Conservation (phyloP, 2,329 filamentous ascomycete genomes). For the Zymoseptoria pseudotritici region DNA sequence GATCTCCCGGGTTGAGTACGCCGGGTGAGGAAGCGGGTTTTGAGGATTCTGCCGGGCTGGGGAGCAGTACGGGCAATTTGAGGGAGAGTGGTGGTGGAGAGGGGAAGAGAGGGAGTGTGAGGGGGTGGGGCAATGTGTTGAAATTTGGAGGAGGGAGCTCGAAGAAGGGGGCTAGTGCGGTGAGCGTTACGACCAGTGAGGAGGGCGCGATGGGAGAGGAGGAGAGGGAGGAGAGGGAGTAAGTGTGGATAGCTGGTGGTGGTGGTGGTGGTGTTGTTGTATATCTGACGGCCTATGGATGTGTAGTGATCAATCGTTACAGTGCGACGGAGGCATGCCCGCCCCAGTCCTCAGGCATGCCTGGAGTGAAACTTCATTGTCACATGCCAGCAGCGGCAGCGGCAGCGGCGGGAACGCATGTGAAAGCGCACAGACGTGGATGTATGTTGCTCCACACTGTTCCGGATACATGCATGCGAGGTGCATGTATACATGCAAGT, state of each 20-base stretch:
- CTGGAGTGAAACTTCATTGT: no score
- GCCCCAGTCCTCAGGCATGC: no score
- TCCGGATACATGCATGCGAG: no score
- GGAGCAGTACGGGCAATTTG: conserved; percentile 30
- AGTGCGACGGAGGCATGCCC: not conserved
- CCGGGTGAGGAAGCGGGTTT: conserved; percentile 32
- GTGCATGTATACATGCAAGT: no score
- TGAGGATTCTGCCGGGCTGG: conserved; percentile 20
- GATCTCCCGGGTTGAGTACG: not conserved
- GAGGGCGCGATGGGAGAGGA: conserved; percentile 17
- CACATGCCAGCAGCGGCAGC: no score
- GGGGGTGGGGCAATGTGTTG: conserved; percentile 40
- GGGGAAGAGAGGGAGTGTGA: conserved; percentile 30
- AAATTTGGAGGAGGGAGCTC: conserved; percentile 30
- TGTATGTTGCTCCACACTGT: no score
- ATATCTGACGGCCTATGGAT: not conserved
- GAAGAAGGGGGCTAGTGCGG: conserved; percentile 33
- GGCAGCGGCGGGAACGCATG: no score
- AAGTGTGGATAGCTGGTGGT: not conserved
- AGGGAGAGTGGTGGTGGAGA: conserved; percentile 31
- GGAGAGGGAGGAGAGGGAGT: conserved; percentile 3
- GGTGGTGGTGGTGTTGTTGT: not conserved
- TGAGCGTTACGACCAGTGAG: conserved; percentile 41
- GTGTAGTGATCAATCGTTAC: not conserved
- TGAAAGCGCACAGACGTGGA: no score